A percentile compares a stretch with the other conserved stretches of the same genome.
Conservation (phyloP, 768 basidiomycete species). For the Dendrothele bispora region DNA sequence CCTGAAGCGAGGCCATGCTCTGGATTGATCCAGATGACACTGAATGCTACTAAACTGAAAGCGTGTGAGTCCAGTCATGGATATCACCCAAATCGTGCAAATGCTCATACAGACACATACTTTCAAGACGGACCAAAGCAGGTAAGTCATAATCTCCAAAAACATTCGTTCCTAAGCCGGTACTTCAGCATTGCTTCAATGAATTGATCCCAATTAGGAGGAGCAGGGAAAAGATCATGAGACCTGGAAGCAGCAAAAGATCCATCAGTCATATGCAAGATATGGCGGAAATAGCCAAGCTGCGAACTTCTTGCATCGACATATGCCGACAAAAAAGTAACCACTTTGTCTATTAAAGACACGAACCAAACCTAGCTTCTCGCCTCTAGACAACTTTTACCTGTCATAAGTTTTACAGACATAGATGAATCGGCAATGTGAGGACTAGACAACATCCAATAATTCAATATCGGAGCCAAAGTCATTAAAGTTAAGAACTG, state of each 20-base stretch:
- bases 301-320: constrained; percentile 86
- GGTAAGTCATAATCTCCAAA: constrained; percentile 95
- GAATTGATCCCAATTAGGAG: too few relatives aligned
- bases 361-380: too few relatives aligned
- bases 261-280: constrained; percentile 10
- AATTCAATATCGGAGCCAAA: too few relatives aligned
- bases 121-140: constrained; percentile 92
- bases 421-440: too few relatives aligned
- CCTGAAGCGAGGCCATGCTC: constrained; percentile 94
- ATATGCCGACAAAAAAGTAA: constrained; percentile 98
- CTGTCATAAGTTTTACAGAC: too few relatives aligned
- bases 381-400: too few relatives aligned
- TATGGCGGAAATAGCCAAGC: background rate
- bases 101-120: constrained; percentile 37
- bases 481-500: too few relatives aligned
- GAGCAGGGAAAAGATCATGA: constrained; percentile 94
- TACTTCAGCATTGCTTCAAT: constrained; percentile 98
- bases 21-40: constrained; percentile 96
- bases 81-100: background rate
- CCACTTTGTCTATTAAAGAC: too few relatives aligned
- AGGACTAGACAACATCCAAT: too few relatives aligned
- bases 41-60: constrained; percentile 90
- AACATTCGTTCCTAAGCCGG: constrained; percentile 84
- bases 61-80: too few relatives aligned
- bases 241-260: constrained; percentile 89